Evolutionary conservation across 1,139 yeast species (phyloP).

Genomic region (Trichomonascaceae sp.): DNA sequence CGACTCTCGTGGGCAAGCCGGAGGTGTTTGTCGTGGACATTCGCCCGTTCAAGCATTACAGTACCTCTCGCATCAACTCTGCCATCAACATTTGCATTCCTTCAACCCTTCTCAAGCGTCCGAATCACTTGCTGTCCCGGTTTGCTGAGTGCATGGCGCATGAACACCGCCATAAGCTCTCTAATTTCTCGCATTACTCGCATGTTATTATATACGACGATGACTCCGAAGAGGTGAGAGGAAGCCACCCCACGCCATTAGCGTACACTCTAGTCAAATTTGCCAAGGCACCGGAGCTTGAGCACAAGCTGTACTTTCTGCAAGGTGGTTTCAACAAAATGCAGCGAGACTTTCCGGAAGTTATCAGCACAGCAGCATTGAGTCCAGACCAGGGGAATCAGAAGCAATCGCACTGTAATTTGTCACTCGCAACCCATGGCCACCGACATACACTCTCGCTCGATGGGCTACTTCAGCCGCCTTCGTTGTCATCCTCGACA

Average conservation of each 20-base stretch:
- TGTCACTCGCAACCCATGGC: background rate
- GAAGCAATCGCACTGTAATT: no score
- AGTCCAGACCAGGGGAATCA: background rate
- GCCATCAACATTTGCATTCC: slow-evolving; percentile 66
- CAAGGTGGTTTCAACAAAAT: slow-evolving; percentile 27
- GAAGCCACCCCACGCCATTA: slow-evolving; percentile 22
- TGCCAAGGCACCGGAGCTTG: slow-evolving; percentile 22
- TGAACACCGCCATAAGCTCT: slow-evolving; percentile 23
- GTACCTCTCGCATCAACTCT: slow-evolving; percentile 36
- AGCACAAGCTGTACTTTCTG: slow-evolving; percentile 17
- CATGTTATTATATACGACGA: slow-evolving; percentile 41
- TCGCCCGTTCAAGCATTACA: slow-evolving; percentile 55
- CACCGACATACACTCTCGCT: background rate
- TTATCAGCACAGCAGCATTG: slow-evolving; percentile 7
- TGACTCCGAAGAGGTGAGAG: slow-evolving; percentile 25
- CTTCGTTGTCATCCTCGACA: no score
- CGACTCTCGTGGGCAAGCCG: background rate
- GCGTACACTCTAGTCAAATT: slow-evolving; percentile 37
- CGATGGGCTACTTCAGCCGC: background rate
- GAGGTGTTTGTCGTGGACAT: slow-evolving; percentile 38
- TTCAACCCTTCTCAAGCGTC: slow-evolving; percentile 59
- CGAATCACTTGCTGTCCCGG: slow-evolving; percentile 43
- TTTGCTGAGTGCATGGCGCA: slow-evolving; percentile 43
- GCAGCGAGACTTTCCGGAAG: slow-evolving; percentile 15
- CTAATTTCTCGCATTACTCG: slow-evolving; percentile 14